Conservation (phyloP, 495 filamentous ascomycete genomes). For the Talaromyces nanjingensis region DNA sequence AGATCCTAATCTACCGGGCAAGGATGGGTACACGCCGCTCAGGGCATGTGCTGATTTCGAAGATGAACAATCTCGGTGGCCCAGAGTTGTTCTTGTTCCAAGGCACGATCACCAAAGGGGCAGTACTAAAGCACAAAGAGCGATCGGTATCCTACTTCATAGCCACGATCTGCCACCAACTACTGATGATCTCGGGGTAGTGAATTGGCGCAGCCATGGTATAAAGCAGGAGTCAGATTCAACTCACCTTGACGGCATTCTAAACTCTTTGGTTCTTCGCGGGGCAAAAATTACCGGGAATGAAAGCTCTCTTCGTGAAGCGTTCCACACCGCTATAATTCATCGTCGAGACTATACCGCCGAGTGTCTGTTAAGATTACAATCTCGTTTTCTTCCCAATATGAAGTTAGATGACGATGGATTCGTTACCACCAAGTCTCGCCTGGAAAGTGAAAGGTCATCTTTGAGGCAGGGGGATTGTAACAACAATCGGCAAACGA, state of each 20-base stretch:
- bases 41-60: conserved; percentile 3
- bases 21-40: conserved; percentile 5
- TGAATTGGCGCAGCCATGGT: neutral
- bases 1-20: conserved; percentile 9
- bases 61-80: conserved; percentile 3
- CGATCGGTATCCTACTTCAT: neutral
- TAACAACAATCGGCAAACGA: neutral
- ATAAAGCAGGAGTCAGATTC: neutral
- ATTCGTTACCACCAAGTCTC: neutral
- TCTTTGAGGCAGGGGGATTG: neutral
- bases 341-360: conserved; percentile 11
- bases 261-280: conserved; percentile 5
- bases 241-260: conserved; percentile 9
- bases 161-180: neutral
- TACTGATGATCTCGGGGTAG: neutral
- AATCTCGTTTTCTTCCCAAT: neutral
- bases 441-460: conserved; percentile 3
- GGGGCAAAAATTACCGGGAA: neutral
- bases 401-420: neutral
- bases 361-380: conserved; percentile 7
- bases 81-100: neutral
- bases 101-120: neutral
- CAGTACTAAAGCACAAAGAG: conserved; percentile 1
- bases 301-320: neutral
- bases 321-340: conserved; percentile 8